Evolutionary conservation across 2,329 filamentous ascomycete species (phyloP).

Genomic region (Periconia sp.): DNA sequence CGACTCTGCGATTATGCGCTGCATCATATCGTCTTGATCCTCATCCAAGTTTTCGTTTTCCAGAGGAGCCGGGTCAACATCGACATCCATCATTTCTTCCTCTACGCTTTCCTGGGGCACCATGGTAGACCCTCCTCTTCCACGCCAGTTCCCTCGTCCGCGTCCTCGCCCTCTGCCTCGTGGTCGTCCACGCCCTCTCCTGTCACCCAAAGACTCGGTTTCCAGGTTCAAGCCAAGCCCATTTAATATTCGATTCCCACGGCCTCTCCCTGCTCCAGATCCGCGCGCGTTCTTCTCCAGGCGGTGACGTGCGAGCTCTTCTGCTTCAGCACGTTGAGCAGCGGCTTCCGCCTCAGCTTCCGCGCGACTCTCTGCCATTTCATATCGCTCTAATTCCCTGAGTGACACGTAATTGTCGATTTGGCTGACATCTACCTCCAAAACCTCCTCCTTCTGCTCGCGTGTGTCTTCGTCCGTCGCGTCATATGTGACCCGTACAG

Average conservation of each 20-base stretch:
- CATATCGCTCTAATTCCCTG: conserved; percentile 34
- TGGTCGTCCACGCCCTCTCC: conserved; percentile 4
- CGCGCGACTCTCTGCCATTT: conserved; percentile 32
- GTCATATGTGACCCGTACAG: conserved; percentile 20
- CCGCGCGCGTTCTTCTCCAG: conserved; percentile 28
- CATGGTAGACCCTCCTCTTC: conserved; percentile 15
- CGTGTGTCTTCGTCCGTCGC: conserved; percentile 1
- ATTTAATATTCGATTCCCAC: conserved; percentile 13
- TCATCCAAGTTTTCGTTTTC: conserved; percentile 4
- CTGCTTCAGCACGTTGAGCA: conserved; percentile 19
- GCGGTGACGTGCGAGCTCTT: conserved; percentile 18
- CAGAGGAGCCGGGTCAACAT: neutral
- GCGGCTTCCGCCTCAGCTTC: conserved; percentile 30
- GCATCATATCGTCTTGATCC: conserved; percentile 5
- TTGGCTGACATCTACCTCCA: conserved; percentile 28
- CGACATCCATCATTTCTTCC: neutral
- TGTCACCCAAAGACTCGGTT: conserved; percentile 7
- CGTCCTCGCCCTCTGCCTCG: conserved; percentile 12
- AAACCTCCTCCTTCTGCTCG: conserved; percentile 6
- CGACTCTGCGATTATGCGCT: conserved; percentile 14
- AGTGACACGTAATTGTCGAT: conserved; percentile 34
- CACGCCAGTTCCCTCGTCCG: conserved; percentile 20
- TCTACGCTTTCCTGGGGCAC: neutral
- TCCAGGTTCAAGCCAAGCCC: conserved; percentile 10
- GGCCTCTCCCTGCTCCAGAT: conserved; percentile 5